Percentiles rank a stretch among this genome's conserved stretches.
These are phyloP conservation scores for Violaceomyces palustris DNA, from an alignment of 1,284 basidiomycete species.

Conservation along the genomic window DNA sequence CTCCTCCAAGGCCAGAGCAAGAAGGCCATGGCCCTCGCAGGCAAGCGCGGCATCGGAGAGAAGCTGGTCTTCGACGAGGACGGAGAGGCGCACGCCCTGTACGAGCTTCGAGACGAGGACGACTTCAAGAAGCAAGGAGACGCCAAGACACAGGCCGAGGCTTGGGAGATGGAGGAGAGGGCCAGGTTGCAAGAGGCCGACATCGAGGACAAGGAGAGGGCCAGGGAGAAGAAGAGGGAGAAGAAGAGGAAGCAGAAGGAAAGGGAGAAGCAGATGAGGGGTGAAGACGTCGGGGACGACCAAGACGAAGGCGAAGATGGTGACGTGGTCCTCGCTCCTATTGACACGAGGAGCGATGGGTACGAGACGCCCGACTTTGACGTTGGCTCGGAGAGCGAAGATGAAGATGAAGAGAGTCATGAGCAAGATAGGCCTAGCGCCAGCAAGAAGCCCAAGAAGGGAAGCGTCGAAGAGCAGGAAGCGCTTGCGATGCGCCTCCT, in stretches of 20 bases:
- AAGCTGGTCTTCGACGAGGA: constrained; percentile 69
- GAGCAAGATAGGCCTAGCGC: constrained; percentile 1
- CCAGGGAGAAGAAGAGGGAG: constrained; percentile 43
- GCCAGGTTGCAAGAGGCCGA: constrained; percentile 79
- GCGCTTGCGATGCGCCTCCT: constrained; percentile 33
- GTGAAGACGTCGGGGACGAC: constrained; percentile 40
- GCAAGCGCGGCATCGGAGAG: constrained; percentile 77
- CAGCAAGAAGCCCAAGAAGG: constrained; percentile 11
- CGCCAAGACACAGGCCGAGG: constrained; percentile 67
- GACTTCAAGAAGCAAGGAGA: constrained; percentile 71
- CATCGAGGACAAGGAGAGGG: constrained; percentile 44
- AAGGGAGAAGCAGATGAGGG: constrained; percentile 65
- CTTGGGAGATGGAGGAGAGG: constrained; percentile 67
- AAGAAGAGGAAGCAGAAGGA: constrained; percentile 74
- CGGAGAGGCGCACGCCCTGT: constrained; percentile 60
- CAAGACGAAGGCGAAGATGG: constrained; percentile 56
- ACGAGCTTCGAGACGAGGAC: constrained; percentile 65
- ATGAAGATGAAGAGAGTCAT: constrained; percentile 8
- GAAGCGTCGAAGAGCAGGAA: constrained; percentile 29
- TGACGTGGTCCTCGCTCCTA: constrained; percentile 16
- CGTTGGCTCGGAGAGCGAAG: constrained; percentile 7
- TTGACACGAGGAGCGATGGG: constrained; percentile 35
- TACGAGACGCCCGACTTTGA: constrained; percentile 49
- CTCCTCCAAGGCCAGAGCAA: constrained; percentile 70
- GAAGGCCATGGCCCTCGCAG: constrained; percentile 68